Evolutionary conservation across 805 yeast species (phyloP), one percentile per base, ranked within the genome.

Genomic region (Candida morakotiae): DNA sequence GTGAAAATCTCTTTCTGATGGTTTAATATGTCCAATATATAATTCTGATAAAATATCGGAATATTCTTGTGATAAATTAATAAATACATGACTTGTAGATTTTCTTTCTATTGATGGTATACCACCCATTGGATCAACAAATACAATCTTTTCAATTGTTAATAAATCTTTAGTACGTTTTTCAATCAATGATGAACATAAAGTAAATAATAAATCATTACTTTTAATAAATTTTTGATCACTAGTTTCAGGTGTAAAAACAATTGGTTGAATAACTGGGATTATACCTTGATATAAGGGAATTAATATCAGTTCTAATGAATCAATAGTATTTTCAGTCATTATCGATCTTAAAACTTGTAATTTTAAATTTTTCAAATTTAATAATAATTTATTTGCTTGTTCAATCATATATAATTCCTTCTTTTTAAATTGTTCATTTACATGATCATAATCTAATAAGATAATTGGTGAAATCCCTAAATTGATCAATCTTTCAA

Each of bases 111-210:
- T 65, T 0, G 94, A 83, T 0, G 98, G 98, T 5, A 87, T 82
- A 0, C 99, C 99, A 1, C 99, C 99, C 14, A 73, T 55, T 1
- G 80, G 76, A 49, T 88, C 97, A 21, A 93, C 65, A 44, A 81
- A 79, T 6, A 91, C 75, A 20, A 91, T 61, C 47, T 93, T 93
- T 45, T 93, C 98, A 29, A 93, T 73, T 0, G 81, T 67, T n/a
- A 69, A 55, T 19, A 69, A 45, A 34, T 62, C 62, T 9, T 29
- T 22, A 2, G 42, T 35, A 5, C 37, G 24, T 23, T 33, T 40
- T 3, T 52, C 44, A 23, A 60, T 38, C 15, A 66, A 42, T 23
- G 56, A 40, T 5, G 57, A 34, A 31, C 62, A 50, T 3, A 66
- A 36, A 10, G 47, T 44, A 31, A 39, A 44, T 22, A 67, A 40